Base-by-base conservation (phyloP, 805 yeast species). In the Kazachstania psychrophila region DNA sequence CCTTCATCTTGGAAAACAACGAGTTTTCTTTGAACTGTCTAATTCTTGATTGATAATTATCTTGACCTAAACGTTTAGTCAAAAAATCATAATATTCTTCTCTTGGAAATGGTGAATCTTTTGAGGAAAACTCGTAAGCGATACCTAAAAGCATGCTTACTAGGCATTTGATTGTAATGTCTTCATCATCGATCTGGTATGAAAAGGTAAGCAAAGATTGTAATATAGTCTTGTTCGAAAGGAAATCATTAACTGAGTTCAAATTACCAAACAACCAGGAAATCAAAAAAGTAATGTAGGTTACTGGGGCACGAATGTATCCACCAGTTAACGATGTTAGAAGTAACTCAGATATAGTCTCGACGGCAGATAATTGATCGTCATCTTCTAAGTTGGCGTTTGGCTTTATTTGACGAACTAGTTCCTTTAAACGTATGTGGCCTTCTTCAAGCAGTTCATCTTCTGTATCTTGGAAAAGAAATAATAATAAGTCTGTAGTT, bases 201-300 rank as follows among this genome's bases (percentile, higher is more conserved):
- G 85, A 64, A 40, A 75, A 80, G 1, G 88, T 73, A 4, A 89
- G 56, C 8, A 89, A 60, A 0, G 89, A 72, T 43, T 74, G 79
- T 4, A 83, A 54, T n/a, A 70, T 70, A 0, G 89, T 68, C 1
- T 75, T 54, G 35, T 86, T 94, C 6, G 70, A 65, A 29, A 87
- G 61, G 48, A 92, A 81, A 46, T 79, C 86, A 49, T 81, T 68
- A 2, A 83, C 87, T 0, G 92, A 88, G 2, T 65, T 66, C 12
- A 72, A 67, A 52, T 86, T 86, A 46, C 83, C 95, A 62, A 69
- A 88, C 23, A 85, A 54, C 88, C 95, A 84, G 8, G 69, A 66
- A 0, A 78, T 71, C 28, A 92, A 64, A 9, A 89, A 65, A 75
- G 81, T 78, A 23, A 83, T 56, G 45, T 86, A 88, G 0, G 92